Evolutionary conservation across 1,284 basidiomycete genomes (phyloP).

Genomic region (Marasmius oreades): DNA sequence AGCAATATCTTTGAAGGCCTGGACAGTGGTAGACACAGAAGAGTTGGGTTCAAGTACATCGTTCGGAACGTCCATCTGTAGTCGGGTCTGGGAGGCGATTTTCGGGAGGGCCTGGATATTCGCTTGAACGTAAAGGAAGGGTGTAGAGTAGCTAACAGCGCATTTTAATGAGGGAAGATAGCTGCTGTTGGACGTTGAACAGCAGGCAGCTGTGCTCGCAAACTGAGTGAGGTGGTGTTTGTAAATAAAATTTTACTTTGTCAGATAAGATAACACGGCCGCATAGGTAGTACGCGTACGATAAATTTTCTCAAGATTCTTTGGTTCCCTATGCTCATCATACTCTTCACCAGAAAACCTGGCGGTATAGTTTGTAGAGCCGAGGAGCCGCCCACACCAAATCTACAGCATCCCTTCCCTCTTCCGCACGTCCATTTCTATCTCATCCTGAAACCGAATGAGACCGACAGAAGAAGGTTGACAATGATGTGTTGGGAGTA

Average conservation of each 20-base stretch:
- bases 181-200: background rate
- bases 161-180: background rate
- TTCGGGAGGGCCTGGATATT: background rate
- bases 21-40: background rate
- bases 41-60: background rate
- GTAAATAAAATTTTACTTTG: too few relatives aligned
- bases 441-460: slow-evolving; percentile 36
- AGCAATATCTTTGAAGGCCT: background rate
- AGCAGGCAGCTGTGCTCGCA: background rate
- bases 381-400: too few relatives aligned
- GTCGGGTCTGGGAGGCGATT: background rate
- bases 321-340: too few relatives aligned
- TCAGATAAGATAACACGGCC: background rate
- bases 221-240: too few relatives aligned
- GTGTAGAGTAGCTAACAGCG: background rate
- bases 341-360: too few relatives aligned
- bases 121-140: background rate
- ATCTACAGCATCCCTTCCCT: background rate
- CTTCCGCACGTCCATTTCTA: slow-evolving; percentile 40
- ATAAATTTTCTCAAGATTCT: too few relatives aligned
- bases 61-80: background rate
- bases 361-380: too few relatives aligned
- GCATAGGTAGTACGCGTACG: background rate
- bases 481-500: slow-evolving; percentile 27
- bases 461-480: slow-evolving; percentile 27